A percentile compares a stretch with the other conserved stretches of the same genome.
phyloP scores from a whole-genome alignment of 1,139 yeast species.

The Zygosaccharomyces pseudobailii region DNA sequence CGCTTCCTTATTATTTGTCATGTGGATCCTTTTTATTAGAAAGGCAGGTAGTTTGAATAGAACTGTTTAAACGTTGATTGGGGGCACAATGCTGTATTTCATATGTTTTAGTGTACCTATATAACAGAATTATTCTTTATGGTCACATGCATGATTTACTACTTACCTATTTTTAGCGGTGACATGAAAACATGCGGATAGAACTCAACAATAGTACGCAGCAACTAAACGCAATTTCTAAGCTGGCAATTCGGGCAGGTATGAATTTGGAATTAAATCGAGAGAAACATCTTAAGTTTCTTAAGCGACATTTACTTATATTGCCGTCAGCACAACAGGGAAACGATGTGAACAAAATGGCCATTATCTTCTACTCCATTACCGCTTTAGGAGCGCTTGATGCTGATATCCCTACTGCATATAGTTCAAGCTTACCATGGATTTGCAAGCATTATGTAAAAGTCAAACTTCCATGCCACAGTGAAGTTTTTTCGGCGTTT shows the following conservation, averaged over 20 bases:
- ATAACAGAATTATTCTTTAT: no score
- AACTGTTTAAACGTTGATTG: not conserved
- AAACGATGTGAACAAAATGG: slow-evolving; percentile 31
- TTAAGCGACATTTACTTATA: slow-evolving; percentile 26
- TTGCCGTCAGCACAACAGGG: slow-evolving; percentile 28
- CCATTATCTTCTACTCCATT: slow-evolving; percentile 29
- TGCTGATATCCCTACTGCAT: slow-evolving; percentile 15
- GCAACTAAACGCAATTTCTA: not conserved
- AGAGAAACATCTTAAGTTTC: slow-evolving; percentile 25
- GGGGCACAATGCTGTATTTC: not conserved
- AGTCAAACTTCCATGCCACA: slow-evolving; percentile 1
- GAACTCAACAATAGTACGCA: not conserved
- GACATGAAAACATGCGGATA: no score
- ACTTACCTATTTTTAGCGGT: no score
- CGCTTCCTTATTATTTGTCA: no score
- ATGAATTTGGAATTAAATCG: slow-evolving; percentile 4
- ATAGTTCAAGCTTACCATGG: slow-evolving; percentile 17
- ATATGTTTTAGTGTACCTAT: no score
- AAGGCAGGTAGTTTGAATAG: no score
- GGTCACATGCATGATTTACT: no score
- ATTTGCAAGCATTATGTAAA: slow-evolving; percentile 19
- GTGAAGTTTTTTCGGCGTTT: slow-evolving; percentile 23
- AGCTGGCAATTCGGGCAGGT: not conserved
- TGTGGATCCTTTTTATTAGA: no score
- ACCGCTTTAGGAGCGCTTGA: slow-evolving; percentile 21